A percentile compares a stretch with the other conserved stretches of the same genome.
Evolutionary conservation across 371 early-diverging fungal genomes (phyloP).

Genomic region (Mucor racemosus): DNA sequence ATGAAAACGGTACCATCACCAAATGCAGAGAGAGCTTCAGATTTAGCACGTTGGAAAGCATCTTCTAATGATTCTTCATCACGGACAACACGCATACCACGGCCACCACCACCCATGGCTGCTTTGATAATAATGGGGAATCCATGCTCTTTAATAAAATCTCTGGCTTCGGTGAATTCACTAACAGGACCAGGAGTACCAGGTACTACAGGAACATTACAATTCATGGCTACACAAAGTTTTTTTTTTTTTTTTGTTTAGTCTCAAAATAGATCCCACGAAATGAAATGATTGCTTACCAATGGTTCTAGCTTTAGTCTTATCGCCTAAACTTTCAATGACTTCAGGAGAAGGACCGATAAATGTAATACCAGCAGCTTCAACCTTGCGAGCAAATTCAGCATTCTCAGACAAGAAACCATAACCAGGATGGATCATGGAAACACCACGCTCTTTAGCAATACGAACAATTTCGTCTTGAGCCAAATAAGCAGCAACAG

Average conservation of each 20-base stretch:
- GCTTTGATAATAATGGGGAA: slow-evolving; percentile 97
- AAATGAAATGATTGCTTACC: slow-evolving; percentile 47
- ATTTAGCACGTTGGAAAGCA: slow-evolving; percentile 81
- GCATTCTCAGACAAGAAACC: slow-evolving; percentile 54
- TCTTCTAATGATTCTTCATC: slow-evolving; percentile 64
- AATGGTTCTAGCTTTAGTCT: slow-evolving; percentile 86
- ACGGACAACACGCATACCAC: slow-evolving; percentile 94
- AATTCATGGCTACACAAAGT: slow-evolving; percentile 64
- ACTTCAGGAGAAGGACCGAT: slow-evolving; percentile 88
- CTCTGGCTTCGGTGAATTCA: slow-evolving; percentile 64
- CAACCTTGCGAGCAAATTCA: slow-evolving; percentile 84
- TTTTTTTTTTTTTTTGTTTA: background rate
- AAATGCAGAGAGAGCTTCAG: slow-evolving; percentile 89
- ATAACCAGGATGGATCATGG: slow-evolving; percentile 88
- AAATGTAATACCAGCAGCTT: slow-evolving; percentile 89
- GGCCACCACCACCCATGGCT: slow-evolving; percentile 98
- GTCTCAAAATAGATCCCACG: slow-evolving; percentile 13
- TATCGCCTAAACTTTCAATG: slow-evolving; percentile 91
- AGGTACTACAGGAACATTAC: slow-evolving; percentile 83
- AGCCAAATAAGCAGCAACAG: slow-evolving; percentile 94
- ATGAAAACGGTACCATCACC: slow-evolving; percentile 95
- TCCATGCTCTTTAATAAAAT: slow-evolving; percentile 80
- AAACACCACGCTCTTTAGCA: slow-evolving; percentile 77
- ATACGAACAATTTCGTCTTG: slow-evolving; percentile 89
- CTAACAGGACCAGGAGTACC: slow-evolving; percentile 88